Evolutionary conservation across 495 filamentous ascomycete species (phyloP).

Genomic region (Xylaria curta): DNA sequence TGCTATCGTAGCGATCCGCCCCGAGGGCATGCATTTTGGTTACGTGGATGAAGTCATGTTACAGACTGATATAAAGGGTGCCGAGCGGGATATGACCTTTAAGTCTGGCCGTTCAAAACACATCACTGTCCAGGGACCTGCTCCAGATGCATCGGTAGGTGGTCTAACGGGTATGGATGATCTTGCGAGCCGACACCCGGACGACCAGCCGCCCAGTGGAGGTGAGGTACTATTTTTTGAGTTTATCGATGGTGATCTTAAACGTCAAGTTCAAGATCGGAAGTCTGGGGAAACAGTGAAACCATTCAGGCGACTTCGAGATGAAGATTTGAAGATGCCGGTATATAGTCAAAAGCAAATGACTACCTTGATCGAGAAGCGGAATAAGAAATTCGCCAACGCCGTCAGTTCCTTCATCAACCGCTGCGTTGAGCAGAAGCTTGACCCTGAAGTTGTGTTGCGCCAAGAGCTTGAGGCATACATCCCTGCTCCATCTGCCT

Average conservation of each 20-base stretch:
- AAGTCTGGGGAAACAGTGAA: constrained; percentile 75
- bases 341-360: constrained; percentile 93
- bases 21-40: constrained; percentile 77
- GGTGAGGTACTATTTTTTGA: constrained; percentile 85
- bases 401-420: constrained; percentile 81
- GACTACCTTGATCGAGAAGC: constrained; percentile 86
- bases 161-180: constrained; percentile 54
- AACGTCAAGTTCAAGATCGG: constrained; percentile 71
- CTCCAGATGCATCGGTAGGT: constrained; percentile 57
- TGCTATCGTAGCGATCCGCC: constrained; percentile 77
- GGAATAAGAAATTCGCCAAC: constrained; percentile 82
- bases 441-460: constrained; percentile 73
- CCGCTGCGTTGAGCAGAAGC: constrained; percentile 65
- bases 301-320: constrained; percentile 65
- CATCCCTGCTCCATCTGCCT: constrained; percentile 51
- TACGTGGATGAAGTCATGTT: constrained; percentile 86
- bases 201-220: constrained; percentile 45
- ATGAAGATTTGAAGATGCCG: constrained; percentile 91
- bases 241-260: constrained; percentile 90
- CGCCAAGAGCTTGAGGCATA: constrained; percentile 57
- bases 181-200: constrained; percentile 40
- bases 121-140: constrained; percentile 47
- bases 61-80: constrained; percentile 76
- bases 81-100: constrained; percentile 60
- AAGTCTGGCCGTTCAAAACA: constrained; percentile 51